These are phyloP conservation scores for Coriaria nepalensis DNA, from an alignment of 306 rosid species.

Conservation along the genomic window DNA sequence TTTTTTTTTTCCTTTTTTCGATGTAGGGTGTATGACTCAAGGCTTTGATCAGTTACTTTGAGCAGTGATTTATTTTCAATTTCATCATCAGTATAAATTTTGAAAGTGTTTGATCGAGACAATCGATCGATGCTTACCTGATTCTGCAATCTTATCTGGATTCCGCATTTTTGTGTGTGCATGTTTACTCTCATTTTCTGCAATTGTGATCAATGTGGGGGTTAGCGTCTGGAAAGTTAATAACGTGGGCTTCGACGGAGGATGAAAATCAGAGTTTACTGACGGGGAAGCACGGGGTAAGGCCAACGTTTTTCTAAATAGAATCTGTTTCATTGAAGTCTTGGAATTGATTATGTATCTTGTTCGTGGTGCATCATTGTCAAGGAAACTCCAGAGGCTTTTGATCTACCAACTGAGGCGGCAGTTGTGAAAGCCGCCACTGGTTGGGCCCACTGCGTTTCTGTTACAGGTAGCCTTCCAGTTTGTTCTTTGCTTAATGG, in stretches of 20 bases:
- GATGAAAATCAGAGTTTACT: conserved; percentile 61
- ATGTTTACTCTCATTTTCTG: background rate
- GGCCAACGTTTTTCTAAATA: conserved; percentile 12
- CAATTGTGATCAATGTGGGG: conserved; percentile 3
- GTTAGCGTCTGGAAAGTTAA: conserved; percentile 59
- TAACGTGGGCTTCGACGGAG: conserved; percentile 77
- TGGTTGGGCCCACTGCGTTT: conserved; percentile 89
- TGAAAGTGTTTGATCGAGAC: too few species aligned
- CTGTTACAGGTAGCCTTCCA: conserved; percentile 45
- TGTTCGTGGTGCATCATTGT: conserved; percentile 26
- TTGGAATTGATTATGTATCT: conserved; percentile 37
- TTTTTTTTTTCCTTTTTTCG: conserved; percentile 2
- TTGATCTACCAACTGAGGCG: conserved; percentile 53
- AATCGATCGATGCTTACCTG: too few species aligned
- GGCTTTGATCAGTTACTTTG: background rate
- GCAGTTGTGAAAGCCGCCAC: conserved; percentile 61
- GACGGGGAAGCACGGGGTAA: conserved; percentile 81
- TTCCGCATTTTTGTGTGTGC: background rate
- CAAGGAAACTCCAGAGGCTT: conserved; percentile 70
- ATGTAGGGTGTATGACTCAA: conserved; percentile 2
- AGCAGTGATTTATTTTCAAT: background rate
- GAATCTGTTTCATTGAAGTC: background rate
- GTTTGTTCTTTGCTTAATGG: background rate
- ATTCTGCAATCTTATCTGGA: too few species aligned
- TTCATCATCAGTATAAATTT: too few species aligned